Base-by-base conservation (phyloP, 768 basidiomycete species). In the Xerocomus potaroensis region DNA sequence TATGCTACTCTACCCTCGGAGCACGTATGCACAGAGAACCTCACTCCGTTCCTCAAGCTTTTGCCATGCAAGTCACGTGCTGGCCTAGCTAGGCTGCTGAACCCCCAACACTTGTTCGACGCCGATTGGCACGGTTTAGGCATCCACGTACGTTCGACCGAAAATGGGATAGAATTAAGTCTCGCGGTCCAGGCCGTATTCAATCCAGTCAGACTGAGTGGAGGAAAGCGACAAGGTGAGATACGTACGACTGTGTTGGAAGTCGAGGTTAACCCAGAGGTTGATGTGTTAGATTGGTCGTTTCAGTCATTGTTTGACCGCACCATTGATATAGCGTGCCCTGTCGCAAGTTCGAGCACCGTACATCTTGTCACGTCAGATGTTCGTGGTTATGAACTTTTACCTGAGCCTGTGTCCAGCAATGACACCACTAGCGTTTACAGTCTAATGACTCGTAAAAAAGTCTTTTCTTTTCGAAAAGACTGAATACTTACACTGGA, bases 21-120 rank as follows among this genome's bases (percentile, higher is more conserved):
- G 61, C 74, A 84, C 55, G 87, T 97, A n/a, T 99, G 95, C 62
- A 98, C 95, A 5, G 96, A 98, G 62, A 97, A 97, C 59, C 72
- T 98, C 8, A 97, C 95, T 0, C 95, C 96, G 0, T 96, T 98
- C 69, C 75, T 97, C 48, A 92, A 95, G 62, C 80, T 97, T 9
- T 72, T 98, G 1, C 96, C 96, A 0, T 98, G 95, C 73, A 91
- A 96, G 60, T 82, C 88, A 5, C 70, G 76, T 16, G 91, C 93
- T 0, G 94, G 96, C 11, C 75, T 97, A 18, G 88, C 91, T 0
- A 72, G 68, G 14, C 74, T 97, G 19, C 72, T 98, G 35, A 90
- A 93, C 59, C 87, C 91, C 0, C 90, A 95, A 55, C 76, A 74
- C 3, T 67, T 95, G 3, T 93, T 97, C 56, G 89, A 91, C 54